Evolutionary conservation across 2,329 filamentous ascomycete species (phyloP).

Genomic region (Aspergillus brasiliensis): DNA sequence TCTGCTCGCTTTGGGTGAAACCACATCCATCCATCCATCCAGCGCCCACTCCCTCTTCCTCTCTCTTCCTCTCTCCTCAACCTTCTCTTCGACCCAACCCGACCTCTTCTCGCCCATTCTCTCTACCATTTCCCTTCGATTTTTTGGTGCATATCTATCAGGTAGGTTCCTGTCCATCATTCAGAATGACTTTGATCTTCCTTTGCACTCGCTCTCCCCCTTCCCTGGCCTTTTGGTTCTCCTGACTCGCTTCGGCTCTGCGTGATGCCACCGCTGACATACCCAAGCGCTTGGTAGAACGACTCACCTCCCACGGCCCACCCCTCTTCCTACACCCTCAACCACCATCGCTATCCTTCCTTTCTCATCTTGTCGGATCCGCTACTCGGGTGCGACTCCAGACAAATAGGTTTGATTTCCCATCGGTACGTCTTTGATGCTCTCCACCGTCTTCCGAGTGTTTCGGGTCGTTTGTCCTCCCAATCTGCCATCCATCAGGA

Average conservation of each 20-base stretch:
- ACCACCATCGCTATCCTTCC: constrained; percentile 25
- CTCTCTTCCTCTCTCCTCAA: constrained; percentile 16
- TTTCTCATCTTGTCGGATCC: constrained; percentile 22
- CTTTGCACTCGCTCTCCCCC: not conserved
- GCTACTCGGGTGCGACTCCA: constrained; percentile 34
- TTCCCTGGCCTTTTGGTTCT: constrained; percentile 12
- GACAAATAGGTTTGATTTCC: constrained; percentile 26
- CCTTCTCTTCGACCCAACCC: constrained; percentile 17
- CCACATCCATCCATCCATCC: constrained; percentile 25
- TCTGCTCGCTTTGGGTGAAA: constrained; percentile 46
- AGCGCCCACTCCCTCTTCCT: constrained; percentile 18
- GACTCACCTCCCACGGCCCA: constrained; percentile 30
- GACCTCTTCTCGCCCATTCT: constrained; percentile 10
- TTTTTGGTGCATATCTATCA: constrained; percentile 10
- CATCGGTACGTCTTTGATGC: constrained; percentile 36
- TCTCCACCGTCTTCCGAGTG: constrained; percentile 39
- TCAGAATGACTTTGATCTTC: not conserved
- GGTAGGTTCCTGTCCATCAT: constrained; percentile 15
- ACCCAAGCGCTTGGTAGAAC: constrained; percentile 41
- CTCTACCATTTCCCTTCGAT: constrained; percentile 9
- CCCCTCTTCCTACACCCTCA: constrained; percentile 20
- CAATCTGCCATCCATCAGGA: constrained; percentile 34
- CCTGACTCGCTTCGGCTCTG: constrained; percentile 26
- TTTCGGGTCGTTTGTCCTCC: constrained; percentile 31
- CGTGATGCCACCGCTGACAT: constrained; percentile 43